These are phyloP conservation scores for Viola odorata DNA, from an alignment of 345 rosid genomes.

Conservation along the genomic window DNA sequence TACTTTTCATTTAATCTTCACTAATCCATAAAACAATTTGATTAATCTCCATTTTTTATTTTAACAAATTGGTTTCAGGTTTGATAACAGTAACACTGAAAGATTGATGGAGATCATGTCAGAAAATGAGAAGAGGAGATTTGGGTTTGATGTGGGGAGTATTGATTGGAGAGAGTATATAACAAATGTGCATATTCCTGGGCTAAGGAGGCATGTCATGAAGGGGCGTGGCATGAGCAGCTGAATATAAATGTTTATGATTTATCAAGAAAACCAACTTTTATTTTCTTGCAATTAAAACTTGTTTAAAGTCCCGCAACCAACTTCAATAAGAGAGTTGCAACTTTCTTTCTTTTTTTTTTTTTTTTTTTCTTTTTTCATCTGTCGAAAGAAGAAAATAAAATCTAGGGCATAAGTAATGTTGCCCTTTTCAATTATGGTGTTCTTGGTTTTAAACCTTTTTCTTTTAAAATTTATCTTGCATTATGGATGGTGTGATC, in stretches of 20 bases:
- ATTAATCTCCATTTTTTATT: not conserved
- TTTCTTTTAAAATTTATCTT: no score
- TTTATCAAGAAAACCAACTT: no score
- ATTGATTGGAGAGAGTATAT: slow-evolving; percentile 28
- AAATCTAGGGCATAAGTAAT: no score
- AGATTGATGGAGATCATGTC: slow-evolving; percentile 71
- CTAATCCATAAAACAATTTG: no score
- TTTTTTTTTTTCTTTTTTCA: not conserved
- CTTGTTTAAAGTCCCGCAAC: not conserved
- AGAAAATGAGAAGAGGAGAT: slow-evolving; percentile 60
- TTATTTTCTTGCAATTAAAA: not conserved
- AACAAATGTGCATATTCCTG: slow-evolving; percentile 27
- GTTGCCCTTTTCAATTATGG: no score
- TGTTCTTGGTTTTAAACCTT: no score
- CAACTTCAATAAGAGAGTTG: slow-evolving; percentile 6
- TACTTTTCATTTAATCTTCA: not conserved
- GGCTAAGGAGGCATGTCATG: slow-evolving; percentile 27
- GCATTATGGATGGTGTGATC: no score
- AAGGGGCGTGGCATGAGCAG: slow-evolving; percentile 17
- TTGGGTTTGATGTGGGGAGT: slow-evolving; percentile 46
- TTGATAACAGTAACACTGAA: slow-evolving; percentile 76
- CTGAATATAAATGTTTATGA: not conserved
- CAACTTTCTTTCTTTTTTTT: not conserved
- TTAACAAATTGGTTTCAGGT: slow-evolving; percentile 33
- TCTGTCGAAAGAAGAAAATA: no score